Conservation (phyloP, 345 rosid genomes). For the Moricandia arvensis region DNA sequence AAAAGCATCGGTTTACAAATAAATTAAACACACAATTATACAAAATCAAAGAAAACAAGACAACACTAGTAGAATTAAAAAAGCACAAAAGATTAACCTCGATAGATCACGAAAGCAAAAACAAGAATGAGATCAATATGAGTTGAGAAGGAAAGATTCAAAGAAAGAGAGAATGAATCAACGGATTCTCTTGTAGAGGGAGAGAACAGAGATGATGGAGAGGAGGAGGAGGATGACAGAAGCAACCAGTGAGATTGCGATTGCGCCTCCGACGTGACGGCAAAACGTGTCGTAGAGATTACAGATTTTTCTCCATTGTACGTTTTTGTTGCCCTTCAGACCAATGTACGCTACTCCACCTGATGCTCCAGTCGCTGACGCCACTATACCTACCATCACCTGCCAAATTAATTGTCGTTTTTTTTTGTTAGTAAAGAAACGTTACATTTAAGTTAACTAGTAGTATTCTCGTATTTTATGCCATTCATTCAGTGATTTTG, state of each 20-base stretch:
- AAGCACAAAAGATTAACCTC: slow-evolving; percentile 6
- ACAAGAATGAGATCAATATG: slow-evolving; percentile 1
- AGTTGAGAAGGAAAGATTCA: not conserved
- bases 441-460: not conserved
- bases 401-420: slow-evolving; percentile 18
- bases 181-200: slow-evolving; percentile 48
- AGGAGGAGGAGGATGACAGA: slow-evolving; percentile 60
- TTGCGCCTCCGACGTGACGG: slow-evolving; percentile 45
- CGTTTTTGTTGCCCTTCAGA: slow-evolving; percentile 60
- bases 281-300: slow-evolving; percentile 56
- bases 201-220: slow-evolving; percentile 45
- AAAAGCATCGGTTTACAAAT: slow-evolving; percentile 3
- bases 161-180: slow-evolving; percentile 24
- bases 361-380: slow-evolving; percentile 76
- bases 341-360: slow-evolving; percentile 74
- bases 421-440: not conserved
- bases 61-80: not conserved
- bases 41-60: not conserved
- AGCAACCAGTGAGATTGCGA: slow-evolving; percentile 53
- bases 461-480: not conserved
- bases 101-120: slow-evolving; percentile 8
- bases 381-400: slow-evolving; percentile 75
- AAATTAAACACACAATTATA: slow-evolving; percentile 19
- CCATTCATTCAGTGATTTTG: not conserved
- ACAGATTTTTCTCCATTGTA: slow-evolving; percentile 55